Percentiles rank a stretch among this genome's conserved stretches.
Conservation (phyloP, 257 asterid species). For the Rubia yunnanensis region DNA sequence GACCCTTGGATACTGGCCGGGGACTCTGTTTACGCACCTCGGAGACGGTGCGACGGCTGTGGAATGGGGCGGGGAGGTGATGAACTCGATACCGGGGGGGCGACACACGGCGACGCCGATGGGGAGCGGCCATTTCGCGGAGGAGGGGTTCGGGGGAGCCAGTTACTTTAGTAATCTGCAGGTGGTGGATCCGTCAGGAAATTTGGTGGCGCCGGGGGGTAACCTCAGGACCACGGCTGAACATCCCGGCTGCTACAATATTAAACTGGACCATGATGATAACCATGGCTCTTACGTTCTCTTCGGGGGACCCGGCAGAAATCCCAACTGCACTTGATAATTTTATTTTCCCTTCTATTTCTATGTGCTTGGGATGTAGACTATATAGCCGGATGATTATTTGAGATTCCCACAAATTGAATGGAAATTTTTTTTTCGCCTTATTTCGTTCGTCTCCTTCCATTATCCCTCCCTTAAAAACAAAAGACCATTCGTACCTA, state of each 20-base stretch:
- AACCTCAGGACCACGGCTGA: neutral
- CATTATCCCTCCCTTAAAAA: too few relatives aligned
- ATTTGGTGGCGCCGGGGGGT: neutral
- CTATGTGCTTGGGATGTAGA: too few relatives aligned
- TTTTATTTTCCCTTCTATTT: too few relatives aligned
- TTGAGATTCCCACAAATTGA: too few relatives aligned
- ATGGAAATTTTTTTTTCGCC: too few relatives aligned
- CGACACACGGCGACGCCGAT: conserved; percentile 14
- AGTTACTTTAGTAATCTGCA: conserved; percentile 13
- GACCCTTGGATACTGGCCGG: conserved; percentile 18
- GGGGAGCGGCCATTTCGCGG: conserved; percentile 23
- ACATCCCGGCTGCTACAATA: conserved; percentile 9
- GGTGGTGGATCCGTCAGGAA: conserved; percentile 8
- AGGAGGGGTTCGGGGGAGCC: conserved; percentile 13
- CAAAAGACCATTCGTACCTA: too few relatives aligned
- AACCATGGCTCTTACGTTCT: conserved; percentile 6
- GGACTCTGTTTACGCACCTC: conserved; percentile 10
- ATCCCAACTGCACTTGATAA: conserved; percentile 9
- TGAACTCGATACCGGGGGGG: conserved; percentile 5
- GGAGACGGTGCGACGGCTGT: conserved; percentile 4
- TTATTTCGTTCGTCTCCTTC: too few relatives aligned
- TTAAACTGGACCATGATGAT: neutral
- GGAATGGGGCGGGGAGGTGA: conserved; percentile 20
- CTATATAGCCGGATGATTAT: too few relatives aligned
- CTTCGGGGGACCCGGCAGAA: conserved; percentile 18